Conservation (phyloP, 768 basidiomycete species). For the Trametes cingulata region DNA sequence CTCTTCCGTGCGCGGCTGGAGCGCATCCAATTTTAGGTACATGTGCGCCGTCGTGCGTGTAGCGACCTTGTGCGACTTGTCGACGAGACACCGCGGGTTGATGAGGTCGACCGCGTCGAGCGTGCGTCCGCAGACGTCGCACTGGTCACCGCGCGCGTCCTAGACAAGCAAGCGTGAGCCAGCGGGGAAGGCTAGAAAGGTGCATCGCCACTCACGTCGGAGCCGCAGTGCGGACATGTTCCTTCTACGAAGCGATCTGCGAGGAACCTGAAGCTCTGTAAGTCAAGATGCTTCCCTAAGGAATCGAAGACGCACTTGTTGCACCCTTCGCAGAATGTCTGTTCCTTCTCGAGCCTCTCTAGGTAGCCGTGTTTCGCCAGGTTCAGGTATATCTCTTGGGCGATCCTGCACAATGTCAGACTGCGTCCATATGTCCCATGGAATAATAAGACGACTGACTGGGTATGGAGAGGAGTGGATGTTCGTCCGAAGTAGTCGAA, state of each 20-base stretch:
- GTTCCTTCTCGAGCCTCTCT: slow-evolving; percentile 82
- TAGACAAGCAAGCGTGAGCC: slow-evolving; percentile 29
- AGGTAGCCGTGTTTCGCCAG: slow-evolving; percentile 77
- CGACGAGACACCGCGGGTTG: slow-evolving; percentile 90
- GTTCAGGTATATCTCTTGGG: slow-evolving; percentile 86
- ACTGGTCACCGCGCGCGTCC: slow-evolving; percentile 99
- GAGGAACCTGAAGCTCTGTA: slow-evolving; percentile 61
- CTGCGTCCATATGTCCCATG: neutral
- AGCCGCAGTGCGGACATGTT: slow-evolving; percentile 92
- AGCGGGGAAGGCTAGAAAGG: neutral
- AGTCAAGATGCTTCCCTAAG: slow-evolving; percentile 8
- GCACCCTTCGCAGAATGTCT: slow-evolving; percentile 94
- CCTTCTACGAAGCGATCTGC: slow-evolving; percentile 99
- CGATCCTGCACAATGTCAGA: slow-evolving; percentile 56
- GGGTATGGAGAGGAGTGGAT: slow-evolving; percentile 84
- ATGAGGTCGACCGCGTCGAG: slow-evolving; percentile 92
- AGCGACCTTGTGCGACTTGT: slow-evolving; percentile 76
- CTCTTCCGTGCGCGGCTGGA: slow-evolving; percentile 81
- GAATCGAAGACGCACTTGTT: slow-evolving; percentile 54
- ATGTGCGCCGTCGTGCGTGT: slow-evolving; percentile 84
- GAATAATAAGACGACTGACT: slow-evolving; percentile 50
- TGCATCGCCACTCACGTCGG: slow-evolving; percentile 53
- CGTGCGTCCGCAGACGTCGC: slow-evolving; percentile 90
- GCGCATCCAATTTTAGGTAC: slow-evolving; percentile 82
- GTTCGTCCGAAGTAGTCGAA: slow-evolving; percentile 98